Evolutionary conservation across 768 basidiomycete genomes (phyloP), one percentile per base, ranked within the genome.

Genomic region (Cystofilobasidium macerans): DNA sequence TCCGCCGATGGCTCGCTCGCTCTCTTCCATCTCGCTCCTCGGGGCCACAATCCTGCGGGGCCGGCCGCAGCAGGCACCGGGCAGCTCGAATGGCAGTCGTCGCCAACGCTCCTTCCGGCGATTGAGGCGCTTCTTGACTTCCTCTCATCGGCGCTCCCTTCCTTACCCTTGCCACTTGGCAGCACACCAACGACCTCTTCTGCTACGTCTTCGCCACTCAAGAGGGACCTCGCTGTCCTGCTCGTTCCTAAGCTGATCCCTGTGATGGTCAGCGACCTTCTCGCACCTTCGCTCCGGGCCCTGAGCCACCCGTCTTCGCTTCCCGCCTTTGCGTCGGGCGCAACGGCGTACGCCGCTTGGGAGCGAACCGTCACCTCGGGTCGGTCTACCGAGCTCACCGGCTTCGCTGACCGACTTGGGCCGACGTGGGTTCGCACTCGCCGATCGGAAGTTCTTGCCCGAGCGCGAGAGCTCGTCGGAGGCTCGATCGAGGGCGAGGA

Each of bases 11-110:
- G 47, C 18, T 13, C 20, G 13, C 60, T 67, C 22, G 48, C 59
- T 32, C 35, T 67, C 32, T 62, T 67, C 56, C 60, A 59, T 24
- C 30, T 67, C 40, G n/a, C n/a, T n/a, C n/a, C n/a, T n/a, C n/a
- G n/a, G n/a, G n/a, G n/a, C n/a, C n/a, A n/a, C n/a, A n/a, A n/a
- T n/a, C n/a, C n/a, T n/a, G n/a, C n/a, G n/a, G n/a, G n/a, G n/a
- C n/a, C n/a, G n/a, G n/a, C n/a, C n/a, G n/a, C n/a, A n/a, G n/a
- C n/a, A n/a, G n/a, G n/a, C n/a, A n/a, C n/a, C n/a, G n/a, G n/a
- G n/a, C n/a, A n/a, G n/a, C n/a, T n/a, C n/a, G n/a, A 30, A 13
- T 67, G 59, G 60, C 60, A 51, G 11, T 28, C 59, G 2, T 28
- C 38, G 8, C 54, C 65, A 2, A 53, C 53, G 1, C 30, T 59